Percentiles rank a stretch among this genome's conserved stretches.
Evolutionary conservation across 2,329 filamentous ascomycete genomes (phyloP).

Genomic region (Chalaropsis ovoidea): DNA sequence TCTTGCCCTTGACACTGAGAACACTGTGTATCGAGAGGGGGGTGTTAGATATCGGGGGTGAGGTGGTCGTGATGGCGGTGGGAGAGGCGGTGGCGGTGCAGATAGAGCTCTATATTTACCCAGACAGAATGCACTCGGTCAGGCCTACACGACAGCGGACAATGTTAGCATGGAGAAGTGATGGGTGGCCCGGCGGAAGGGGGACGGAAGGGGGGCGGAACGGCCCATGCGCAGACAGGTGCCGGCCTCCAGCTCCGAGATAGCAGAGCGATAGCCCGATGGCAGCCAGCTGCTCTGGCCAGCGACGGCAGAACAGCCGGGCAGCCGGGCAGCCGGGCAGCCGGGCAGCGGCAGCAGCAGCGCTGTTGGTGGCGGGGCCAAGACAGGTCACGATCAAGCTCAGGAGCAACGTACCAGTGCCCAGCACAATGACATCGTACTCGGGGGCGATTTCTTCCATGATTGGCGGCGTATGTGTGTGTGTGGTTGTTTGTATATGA

Average conservation of each 20-base stretch:
- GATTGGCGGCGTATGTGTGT: constrained; percentile 31
- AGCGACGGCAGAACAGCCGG: no score
- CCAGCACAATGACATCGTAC: constrained; percentile 97
- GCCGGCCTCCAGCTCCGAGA: not conserved
- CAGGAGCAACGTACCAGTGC: constrained; percentile 62
- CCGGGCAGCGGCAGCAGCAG: no score
- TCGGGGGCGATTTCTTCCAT: constrained; percentile 99
- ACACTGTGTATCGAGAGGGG: constrained; percentile 48
- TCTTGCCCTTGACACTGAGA: constrained; percentile 95
- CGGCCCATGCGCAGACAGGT: not conserved
- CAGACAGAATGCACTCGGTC: constrained; percentile 98
- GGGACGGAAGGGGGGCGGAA: not conserved
- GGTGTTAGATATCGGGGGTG: constrained; percentile 9
- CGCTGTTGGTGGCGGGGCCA: not conserved
- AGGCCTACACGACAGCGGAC: constrained; percentile 51
- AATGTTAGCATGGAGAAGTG: not conserved
- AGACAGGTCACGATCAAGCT: not conserved
- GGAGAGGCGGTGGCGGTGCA: not conserved
- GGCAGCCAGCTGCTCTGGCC: no score
- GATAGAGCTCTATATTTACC: constrained; percentile 46
- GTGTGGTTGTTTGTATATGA: constrained; percentile 22
- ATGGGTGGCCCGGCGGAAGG: not conserved
- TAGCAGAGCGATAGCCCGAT: not conserved
- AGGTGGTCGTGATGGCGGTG: not conserved
- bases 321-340: no score